phyloP scores from a whole-genome alignment of 1,284 basidiomycete genomes.

The Vanrija humicola region DNA sequence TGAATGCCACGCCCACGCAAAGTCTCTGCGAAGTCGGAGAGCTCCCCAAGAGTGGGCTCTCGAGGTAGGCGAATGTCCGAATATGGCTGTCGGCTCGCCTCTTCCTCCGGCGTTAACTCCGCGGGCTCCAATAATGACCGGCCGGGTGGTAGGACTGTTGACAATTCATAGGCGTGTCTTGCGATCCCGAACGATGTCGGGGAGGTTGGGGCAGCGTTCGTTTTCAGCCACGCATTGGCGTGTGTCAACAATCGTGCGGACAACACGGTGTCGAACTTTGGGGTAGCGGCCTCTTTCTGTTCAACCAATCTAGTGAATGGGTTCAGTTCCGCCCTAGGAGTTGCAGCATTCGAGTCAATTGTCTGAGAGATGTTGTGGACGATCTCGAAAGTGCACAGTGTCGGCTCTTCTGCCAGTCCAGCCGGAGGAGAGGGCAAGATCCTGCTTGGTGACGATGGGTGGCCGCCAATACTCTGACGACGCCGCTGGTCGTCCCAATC shows the following conservation, averaged over 20 bases:
- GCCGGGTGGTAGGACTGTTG: slow-evolving; percentile 44
- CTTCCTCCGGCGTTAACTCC: slow-evolving; percentile 51
- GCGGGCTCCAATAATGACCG: slow-evolving; percentile 42
- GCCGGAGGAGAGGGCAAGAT: background rate
- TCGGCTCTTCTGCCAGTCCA: too few species aligned
- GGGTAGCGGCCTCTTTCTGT: slow-evolving; percentile 47
- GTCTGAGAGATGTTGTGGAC: slow-evolving; percentile 44
- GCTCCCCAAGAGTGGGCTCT: slow-evolving; percentile 72
- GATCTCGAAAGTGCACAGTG: slow-evolving; percentile 60
- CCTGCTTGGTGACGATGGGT: slow-evolving; percentile 5
- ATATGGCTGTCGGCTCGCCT: slow-evolving; percentile 53
- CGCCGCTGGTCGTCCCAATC: slow-evolving; percentile 14
- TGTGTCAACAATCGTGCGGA: slow-evolving; percentile 64
- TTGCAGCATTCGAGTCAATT: slow-evolving; percentile 28
- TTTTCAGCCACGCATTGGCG: slow-evolving; percentile 60
- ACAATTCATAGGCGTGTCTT: slow-evolving; percentile 46
- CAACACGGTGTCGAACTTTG: slow-evolving; percentile 61
- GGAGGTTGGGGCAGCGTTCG: slow-evolving; percentile 35
- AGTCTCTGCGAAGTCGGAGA: slow-evolving; percentile 71
- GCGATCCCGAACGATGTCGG: slow-evolving; percentile 30
- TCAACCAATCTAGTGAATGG: slow-evolving; percentile 37
- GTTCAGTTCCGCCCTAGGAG: slow-evolving; percentile 42
- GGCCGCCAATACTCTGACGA: background rate
- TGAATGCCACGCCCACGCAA: slow-evolving; percentile 75
- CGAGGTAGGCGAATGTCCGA: slow-evolving; percentile 54